phyloP scores from a whole-genome alignment of 2,329 filamentous ascomycete species.

The Fusarium floridanum region DNA sequence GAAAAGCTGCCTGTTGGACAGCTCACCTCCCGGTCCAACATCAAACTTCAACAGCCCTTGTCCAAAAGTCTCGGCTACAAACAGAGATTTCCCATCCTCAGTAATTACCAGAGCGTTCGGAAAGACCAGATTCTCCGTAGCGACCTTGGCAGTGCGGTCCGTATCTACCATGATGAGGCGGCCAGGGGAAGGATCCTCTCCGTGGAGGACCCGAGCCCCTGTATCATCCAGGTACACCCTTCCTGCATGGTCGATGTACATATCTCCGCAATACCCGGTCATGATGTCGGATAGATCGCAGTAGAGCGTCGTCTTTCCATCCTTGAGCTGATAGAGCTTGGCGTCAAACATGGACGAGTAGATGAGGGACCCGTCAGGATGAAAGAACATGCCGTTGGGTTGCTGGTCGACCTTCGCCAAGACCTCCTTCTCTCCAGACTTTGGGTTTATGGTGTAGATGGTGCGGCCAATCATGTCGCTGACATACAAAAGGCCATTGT shows the following conservation, averaged over 20 bases:
- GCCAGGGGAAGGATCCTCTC: neutral
- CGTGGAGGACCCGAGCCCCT: neutral
- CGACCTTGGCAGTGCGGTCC: neutral
- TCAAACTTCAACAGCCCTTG: neutral
- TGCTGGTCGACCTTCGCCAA: neutral
- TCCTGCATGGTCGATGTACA: neutral
- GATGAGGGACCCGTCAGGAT: neutral
- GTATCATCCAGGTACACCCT: neutral
- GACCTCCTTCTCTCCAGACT: neutral
- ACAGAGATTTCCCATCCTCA: neutral
- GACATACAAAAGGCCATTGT: neutral
- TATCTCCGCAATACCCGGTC: neutral
- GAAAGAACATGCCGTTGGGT: neutral
- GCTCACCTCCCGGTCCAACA: neutral
- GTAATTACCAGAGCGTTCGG: neutral
- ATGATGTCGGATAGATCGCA: neutral
- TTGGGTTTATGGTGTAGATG: neutral
- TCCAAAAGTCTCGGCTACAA: neutral
- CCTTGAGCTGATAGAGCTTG: neutral
- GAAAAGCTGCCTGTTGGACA: neutral
- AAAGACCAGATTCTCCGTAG: neutral
- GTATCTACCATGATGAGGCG: neutral
- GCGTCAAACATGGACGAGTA: neutral
- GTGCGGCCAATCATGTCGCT: neutral
- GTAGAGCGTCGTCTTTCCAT: neutral